Conservation (phyloP, 768 basidiomycete species). For the Hericium erinaceus region DNA sequence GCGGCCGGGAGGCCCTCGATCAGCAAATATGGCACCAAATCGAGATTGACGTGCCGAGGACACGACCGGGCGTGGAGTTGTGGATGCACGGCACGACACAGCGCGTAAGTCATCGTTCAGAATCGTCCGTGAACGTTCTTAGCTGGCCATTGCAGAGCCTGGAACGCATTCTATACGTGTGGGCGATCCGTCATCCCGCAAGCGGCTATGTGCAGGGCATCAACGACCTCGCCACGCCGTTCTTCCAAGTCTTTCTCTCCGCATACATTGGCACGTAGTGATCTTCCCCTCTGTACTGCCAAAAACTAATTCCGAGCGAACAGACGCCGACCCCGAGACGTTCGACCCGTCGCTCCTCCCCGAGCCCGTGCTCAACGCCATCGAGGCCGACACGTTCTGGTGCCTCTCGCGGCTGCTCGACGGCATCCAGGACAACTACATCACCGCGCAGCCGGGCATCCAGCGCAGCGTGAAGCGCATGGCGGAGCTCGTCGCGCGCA, state of each 20-base stretch:
- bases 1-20: conserved; percentile 79
- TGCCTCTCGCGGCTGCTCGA: conserved; percentile 91
- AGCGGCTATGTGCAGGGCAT: conserved; percentile 99
- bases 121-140: neutral
- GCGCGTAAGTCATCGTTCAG: conserved; percentile 42
- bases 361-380: conserved; percentile 58
- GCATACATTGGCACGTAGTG: conserved; percentile 74
- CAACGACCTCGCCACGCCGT: conserved; percentile 95
- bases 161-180: conserved; percentile 93
- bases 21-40: conserved; percentile 99
- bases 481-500: conserved; percentile 85
- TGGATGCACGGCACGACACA: conserved; percentile 93
- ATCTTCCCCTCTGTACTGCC: neutral
- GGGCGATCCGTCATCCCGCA: conserved; percentile 98
- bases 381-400: conserved; percentile 99
- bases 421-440: conserved; percentile 98
- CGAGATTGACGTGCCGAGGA: conserved; percentile 95
- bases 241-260: conserved; percentile 94
- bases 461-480: conserved; percentile 88
- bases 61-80: conserved; percentile 79
- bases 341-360: conserved; percentile 79
- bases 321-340: conserved; percentile 85
- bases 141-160: conserved; percentile 48
- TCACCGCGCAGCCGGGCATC: conserved; percentile 93
- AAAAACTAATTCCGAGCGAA: neutral